Percentiles rank a stretch among this genome's conserved stretches.
These are phyloP conservation scores for Diaporthe sp. DNA, from an alignment of 2,329 filamentous ascomycete genomes.

Conservation along the genomic window DNA sequence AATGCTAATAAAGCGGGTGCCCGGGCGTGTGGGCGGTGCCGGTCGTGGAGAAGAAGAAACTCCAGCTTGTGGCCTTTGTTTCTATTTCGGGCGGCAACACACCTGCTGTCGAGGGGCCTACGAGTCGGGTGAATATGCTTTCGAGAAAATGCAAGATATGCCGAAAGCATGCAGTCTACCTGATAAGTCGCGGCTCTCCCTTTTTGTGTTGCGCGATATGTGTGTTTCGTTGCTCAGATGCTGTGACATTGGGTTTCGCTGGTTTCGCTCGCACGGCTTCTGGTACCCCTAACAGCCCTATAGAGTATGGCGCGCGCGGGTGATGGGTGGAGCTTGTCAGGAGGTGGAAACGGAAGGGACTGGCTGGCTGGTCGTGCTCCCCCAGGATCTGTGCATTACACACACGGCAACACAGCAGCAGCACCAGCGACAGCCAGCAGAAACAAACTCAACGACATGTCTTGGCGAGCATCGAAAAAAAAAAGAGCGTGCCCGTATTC, in stretches of 20 bases:
- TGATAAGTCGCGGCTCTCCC: neutral
- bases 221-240: constrained; percentile 13
- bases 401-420: no score
- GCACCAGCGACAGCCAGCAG: neutral
- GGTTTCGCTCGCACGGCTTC: constrained; percentile 3
- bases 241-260: neutral
- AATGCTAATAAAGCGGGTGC: constrained; percentile 24
- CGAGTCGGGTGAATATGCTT: constrained; percentile 18
- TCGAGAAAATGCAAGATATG: neutral
- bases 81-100: constrained; percentile 8
- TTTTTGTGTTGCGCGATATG: neutral
- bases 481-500: neutral
- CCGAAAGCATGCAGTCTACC: neutral
- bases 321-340: constrained; percentile 3
- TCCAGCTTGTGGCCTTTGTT: constrained; percentile 1
- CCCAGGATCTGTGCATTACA: no score
- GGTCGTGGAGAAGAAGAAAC: neutral
- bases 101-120: neutral
- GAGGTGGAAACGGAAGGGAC: constrained; percentile 11
- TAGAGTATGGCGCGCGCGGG: neutral
- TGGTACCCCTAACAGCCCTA: constrained; percentile 9
- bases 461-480: neutral
- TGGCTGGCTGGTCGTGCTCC: neutral
- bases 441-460: constrained; percentile 12
- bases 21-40: neutral